Base-by-base conservation (phyloP, 108 stramenopile genomes). In the Pelagomonas calceolata region DNA sequence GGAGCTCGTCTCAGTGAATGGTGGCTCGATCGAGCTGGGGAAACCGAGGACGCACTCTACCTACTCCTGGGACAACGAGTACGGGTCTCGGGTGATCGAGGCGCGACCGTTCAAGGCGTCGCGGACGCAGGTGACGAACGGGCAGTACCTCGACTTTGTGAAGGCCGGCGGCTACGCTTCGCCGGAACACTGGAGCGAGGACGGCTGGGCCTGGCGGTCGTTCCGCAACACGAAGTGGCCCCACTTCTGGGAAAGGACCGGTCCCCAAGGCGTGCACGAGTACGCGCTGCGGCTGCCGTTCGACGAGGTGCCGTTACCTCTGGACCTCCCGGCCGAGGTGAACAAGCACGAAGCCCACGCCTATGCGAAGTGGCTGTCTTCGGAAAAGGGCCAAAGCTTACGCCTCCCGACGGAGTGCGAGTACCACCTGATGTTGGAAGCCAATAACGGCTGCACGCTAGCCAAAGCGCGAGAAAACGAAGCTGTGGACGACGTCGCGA, bases 41-140 rank as follows among this genome's bases (percentile, higher is more conserved):
- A 96, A 96, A 73, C 91, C 91, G 7, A 67, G 81, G 10, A 82
- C 88, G 46, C 92, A 92, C 76, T 92, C 93, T 15, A 88, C 89
- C 7, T 97, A 84, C 75, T 94, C 94, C 51, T 97, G 94, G 94
- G 95, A 97, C 79, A 97, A 93, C 76, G 95, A 95, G 71, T 97
- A 95, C 75, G 95, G 95, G 18, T 78, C 83, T 66, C 86, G 92
- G 17, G 77, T 81, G 33, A 80, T 90, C 26, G 71, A 77, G 4
- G 93, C 94, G 37, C 88, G 89, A 18, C 70, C 85, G 29, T 96
- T 95, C 75, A 66, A 70, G 21, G 93, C 92, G 32, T 81, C 85
- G 63, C 84, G 92, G 73, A 83, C 87, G 85, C 92, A 91, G 90
- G 82, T 93, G n/a, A 88, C 89, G 31, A 95, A 97, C 75, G 95